Conservation (phyloP, 169 alveolate genomes). For the Ichthyophthirius multifiliis region DNA sequence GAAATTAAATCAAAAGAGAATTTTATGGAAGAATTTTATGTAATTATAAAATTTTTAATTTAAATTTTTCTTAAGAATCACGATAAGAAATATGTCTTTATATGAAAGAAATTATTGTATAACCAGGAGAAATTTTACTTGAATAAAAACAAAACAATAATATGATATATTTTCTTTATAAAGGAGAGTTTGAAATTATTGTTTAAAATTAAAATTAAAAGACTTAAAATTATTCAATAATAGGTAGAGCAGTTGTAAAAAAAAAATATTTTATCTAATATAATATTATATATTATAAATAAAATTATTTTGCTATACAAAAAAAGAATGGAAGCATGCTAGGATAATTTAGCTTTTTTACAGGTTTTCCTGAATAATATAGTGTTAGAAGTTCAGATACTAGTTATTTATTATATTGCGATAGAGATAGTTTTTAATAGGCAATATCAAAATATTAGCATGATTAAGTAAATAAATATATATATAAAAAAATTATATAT, state of each 20-base stretch:
- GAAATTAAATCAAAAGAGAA: background rate
- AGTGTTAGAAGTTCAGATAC: background rate
- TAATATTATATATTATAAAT: background rate
- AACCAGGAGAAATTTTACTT: slow-evolving; percentile 4
- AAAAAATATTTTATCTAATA: background rate
- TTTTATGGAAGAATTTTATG: slow-evolving; percentile 3
- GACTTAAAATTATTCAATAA: background rate
- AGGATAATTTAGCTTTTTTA: background rate
- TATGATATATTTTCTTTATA: background rate
- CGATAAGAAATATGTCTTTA: background rate
- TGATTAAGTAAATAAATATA: background rate
- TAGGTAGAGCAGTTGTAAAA: background rate
- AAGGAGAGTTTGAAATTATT: background rate
- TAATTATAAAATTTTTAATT: background rate
- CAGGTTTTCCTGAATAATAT: background rate
- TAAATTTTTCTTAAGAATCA: background rate
- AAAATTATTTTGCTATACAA: background rate
- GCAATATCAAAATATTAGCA: background rate
- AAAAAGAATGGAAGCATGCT: slow-evolving; percentile 5
- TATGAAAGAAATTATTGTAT: background rate
- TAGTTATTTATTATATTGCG: background rate
- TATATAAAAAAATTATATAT: background rate
- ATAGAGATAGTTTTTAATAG: background rate
- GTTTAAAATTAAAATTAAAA: background rate
- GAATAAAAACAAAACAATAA: background rate